phyloP scores from a whole-genome alignment of 179 eudicot genomes.

The Pouteria campechiana region DNA sequence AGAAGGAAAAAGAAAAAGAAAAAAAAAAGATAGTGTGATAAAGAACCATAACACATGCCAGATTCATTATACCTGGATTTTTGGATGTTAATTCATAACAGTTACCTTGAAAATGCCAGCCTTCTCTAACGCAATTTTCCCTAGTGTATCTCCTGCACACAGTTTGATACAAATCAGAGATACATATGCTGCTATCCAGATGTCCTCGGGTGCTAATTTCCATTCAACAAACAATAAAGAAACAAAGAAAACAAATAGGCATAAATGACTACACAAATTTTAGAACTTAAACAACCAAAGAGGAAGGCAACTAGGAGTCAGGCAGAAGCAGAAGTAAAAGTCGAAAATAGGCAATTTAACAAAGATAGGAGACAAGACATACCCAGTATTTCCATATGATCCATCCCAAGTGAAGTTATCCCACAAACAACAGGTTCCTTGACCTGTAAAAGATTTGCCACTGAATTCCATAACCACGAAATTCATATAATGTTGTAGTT shows the following conservation, averaged over 20 bases:
- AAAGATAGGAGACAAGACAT: slow-evolving; percentile 10
- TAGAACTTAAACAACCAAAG: not conserved
- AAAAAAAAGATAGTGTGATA: not conserved
- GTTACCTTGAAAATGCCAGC: slow-evolving; percentile 91
- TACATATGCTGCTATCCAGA: too few relatives aligned
- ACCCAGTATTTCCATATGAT: slow-evolving; percentile 77
- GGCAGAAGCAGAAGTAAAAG: not conserved
- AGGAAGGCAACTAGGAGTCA: not conserved
- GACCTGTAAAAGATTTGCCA: slow-evolving; percentile 33
- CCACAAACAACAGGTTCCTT: slow-evolving; percentile 76
- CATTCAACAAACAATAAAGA: not conserved
- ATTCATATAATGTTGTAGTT: slow-evolving; percentile 2
- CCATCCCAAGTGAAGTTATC: slow-evolving; percentile 79
- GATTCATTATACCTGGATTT: slow-evolving; percentile 1
- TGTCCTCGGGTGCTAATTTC: not conserved
- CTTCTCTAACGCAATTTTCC: slow-evolving; percentile 62
- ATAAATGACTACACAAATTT: not conserved
- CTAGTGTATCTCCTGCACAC: slow-evolving; percentile 61
- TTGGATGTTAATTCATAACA: too few relatives aligned
- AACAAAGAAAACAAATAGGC: not conserved
- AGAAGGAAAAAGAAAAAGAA: not conserved
- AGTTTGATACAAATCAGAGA: too few relatives aligned
- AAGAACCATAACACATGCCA: slow-evolving; percentile 2
- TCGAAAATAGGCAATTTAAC: not conserved
- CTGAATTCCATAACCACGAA: slow-evolving; percentile 1